phyloP scores from a whole-genome alignment of 2,329 filamentous ascomycete genomes.

The Ophiostoma perfectum region DNA sequence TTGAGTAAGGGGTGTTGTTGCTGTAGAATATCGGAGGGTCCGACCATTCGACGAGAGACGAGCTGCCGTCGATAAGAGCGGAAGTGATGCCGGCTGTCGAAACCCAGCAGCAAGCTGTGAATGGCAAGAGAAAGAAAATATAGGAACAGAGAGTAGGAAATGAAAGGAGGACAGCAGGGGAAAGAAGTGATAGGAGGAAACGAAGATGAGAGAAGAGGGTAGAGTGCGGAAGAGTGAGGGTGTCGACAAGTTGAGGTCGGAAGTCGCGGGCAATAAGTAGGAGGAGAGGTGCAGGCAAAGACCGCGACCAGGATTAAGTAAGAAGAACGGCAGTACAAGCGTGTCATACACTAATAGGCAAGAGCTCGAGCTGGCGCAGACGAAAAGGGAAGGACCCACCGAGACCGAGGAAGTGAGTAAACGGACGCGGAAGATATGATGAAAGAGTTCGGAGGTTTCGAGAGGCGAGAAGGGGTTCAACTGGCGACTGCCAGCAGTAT shows the following conservation, averaged over 20 bases:
- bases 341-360: conserved; percentile 3
- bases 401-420: neutral
- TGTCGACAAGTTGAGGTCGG: neutral
- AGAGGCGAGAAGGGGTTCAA: no score
- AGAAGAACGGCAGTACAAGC: neutral
- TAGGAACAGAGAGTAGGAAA: neutral
- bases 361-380: conserved; percentile 4
- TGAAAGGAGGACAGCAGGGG: neutral
- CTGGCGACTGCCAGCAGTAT: no score
- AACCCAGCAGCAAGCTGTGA: neutral
- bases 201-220: neutral
- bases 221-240: neutral
- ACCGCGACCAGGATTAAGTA: neutral
- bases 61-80: neutral
- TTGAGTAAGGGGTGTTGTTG: neutral
- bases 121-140: conserved; percentile 12
- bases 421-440: conserved; percentile 8
- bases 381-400: conserved; percentile 5
- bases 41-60: neutral
- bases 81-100: neutral
- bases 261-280: conserved; percentile 3
- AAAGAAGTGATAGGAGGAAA: neutral
- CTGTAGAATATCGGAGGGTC: neutral
- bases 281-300: neutral
- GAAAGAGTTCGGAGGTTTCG: conserved; percentile 4